Evolutionary conservation across 345 rosid species (phyloP).

Genomic region (Euphorbia pulcherrima): DNA sequence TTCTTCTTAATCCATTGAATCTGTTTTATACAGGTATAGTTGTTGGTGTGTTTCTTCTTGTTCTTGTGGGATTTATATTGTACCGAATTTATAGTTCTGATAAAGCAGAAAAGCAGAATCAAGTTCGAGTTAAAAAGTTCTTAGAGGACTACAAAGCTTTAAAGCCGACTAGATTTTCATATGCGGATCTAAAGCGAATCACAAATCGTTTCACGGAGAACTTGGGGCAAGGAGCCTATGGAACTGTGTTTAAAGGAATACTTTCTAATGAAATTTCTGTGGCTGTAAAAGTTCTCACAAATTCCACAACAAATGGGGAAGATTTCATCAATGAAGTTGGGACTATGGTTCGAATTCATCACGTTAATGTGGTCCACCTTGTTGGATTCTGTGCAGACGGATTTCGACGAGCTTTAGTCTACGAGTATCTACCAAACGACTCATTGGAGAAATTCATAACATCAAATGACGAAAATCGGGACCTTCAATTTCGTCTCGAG

Average conservation of each 20-base stretch:
- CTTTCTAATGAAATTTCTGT: slow-evolving; percentile 23
- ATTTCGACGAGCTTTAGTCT: slow-evolving; percentile 25
- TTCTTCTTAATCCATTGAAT: not conserved
- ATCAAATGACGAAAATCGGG: not conserved
- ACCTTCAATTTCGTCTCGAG: not conserved
- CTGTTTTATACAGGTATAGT: slow-evolving; percentile 5
- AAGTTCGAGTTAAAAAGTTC: slow-evolving; percentile 14
- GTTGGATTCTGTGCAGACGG: slow-evolving; percentile 29
- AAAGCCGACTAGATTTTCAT: slow-evolving; percentile 14
- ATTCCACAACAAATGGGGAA: slow-evolving; percentile 18
- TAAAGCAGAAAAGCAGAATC: slow-evolving; percentile 14
- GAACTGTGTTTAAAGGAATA: slow-evolving; percentile 24
- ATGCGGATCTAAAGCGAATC: slow-evolving; percentile 25
- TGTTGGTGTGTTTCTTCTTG: not conserved
- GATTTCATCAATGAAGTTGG: slow-evolving; percentile 30
- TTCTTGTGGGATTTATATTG: not conserved
- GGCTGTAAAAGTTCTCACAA: slow-evolving; percentile 26
- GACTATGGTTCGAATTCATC: slow-evolving; percentile 26
- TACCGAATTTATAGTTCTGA: slow-evolving; percentile 1
- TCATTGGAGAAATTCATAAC: slow-evolving; percentile 22
- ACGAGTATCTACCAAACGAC: slow-evolving; percentile 19
- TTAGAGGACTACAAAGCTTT: slow-evolving; percentile 27
- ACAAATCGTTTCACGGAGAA: slow-evolving; percentile 16
- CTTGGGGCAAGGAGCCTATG: slow-evolving; percentile 28
- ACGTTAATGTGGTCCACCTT: slow-evolving; percentile 24